Conservation (phyloP, 2,329 filamentous ascomycete genomes). For the Fusarium chuoi region DNA sequence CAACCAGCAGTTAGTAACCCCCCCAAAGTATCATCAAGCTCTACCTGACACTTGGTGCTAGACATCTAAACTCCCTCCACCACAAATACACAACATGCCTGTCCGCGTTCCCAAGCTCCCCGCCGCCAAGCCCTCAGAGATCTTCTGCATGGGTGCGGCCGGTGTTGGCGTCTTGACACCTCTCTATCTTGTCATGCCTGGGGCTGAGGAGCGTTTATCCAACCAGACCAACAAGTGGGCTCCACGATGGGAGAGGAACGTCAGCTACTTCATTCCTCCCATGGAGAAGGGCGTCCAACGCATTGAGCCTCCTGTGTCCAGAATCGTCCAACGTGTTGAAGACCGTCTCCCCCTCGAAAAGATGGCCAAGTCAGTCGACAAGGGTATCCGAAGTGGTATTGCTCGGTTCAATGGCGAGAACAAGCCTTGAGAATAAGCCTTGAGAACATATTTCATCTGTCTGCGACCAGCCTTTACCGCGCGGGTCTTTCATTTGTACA, state of each 20-base stretch:
- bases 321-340: slow-evolving; percentile 58
- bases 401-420: slow-evolving; percentile 50
- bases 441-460: slow-evolving; percentile 3
- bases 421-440: slow-evolving; percentile 36
- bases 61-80: not conserved
- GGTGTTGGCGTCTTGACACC: slow-evolving; percentile 65
- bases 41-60: slow-evolving; percentile 4
- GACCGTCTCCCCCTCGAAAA: slow-evolving; percentile 60
- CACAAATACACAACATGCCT: slow-evolving; percentile 56
- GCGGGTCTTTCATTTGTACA: slow-evolving; percentile 28
- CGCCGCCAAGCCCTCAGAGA: slow-evolving; percentile 59
- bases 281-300: slow-evolving; percentile 59
- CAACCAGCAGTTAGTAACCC: slow-evolving; percentile 19
- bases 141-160: slow-evolving; percentile 64
- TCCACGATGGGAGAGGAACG: slow-evolving; percentile 68
- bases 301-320: slow-evolving; percentile 59
- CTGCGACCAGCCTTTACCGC: not conserved
- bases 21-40: too few species aligned
- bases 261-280: slow-evolving; percentile 62
- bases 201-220: slow-evolving; percentile 64
- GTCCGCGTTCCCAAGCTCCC: slow-evolving; percentile 60
- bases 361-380: slow-evolving; percentile 60
- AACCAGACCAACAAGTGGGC: slow-evolving; percentile 67
- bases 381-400: slow-evolving; percentile 59
- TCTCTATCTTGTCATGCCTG: slow-evolving; percentile 67